Conservation (phyloP, 495 filamentous ascomycete species). For the Daldinia vernicosa region DNA sequence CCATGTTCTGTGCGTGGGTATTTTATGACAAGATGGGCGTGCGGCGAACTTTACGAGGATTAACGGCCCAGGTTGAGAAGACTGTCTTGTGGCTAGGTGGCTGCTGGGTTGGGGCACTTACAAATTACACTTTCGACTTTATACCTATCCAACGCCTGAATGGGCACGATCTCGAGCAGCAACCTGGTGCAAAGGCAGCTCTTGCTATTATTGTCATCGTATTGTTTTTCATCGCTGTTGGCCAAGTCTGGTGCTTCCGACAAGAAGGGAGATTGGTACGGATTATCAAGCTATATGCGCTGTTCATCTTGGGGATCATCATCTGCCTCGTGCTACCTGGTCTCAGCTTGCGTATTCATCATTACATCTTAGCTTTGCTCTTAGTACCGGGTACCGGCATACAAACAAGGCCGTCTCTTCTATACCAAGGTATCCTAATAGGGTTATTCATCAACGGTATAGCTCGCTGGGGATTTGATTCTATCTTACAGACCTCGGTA, state of each 20-base stretch:
- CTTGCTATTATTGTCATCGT: slow-evolving; percentile 72
- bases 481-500: slow-evolving; percentile 83
- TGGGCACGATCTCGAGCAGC: slow-evolving; percentile 74
- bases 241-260: slow-evolving; percentile 78
- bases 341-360: slow-evolving; percentile 91
- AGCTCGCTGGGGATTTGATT: slow-evolving; percentile 92
- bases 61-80: slow-evolving; percentile 74
- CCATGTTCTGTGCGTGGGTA: slow-evolving; percentile 76
- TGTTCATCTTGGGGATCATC: slow-evolving; percentile 65
- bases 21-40: slow-evolving; percentile 74
- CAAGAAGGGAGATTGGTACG: slow-evolving; percentile 73
- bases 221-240: slow-evolving; percentile 66
- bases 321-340: slow-evolving; percentile 76
- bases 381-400: slow-evolving; percentile 85
- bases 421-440: slow-evolving; percentile 88
- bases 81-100: slow-evolving; percentile 77
- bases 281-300: slow-evolving; percentile 76
- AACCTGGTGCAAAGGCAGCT: slow-evolving; percentile 79
- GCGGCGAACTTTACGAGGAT: slow-evolving; percentile 59
- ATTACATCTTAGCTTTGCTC: slow-evolving; percentile 87
- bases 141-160: slow-evolving; percentile 86
- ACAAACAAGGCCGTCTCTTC: slow-evolving; percentile 77
- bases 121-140: slow-evolving; percentile 84
- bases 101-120: slow-evolving; percentile 80
- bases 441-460: slow-evolving; percentile 93